Base-by-base conservation (phyloP, 1,284 basidiomycete genomes). In the Cystobasidium sp. region DNA sequence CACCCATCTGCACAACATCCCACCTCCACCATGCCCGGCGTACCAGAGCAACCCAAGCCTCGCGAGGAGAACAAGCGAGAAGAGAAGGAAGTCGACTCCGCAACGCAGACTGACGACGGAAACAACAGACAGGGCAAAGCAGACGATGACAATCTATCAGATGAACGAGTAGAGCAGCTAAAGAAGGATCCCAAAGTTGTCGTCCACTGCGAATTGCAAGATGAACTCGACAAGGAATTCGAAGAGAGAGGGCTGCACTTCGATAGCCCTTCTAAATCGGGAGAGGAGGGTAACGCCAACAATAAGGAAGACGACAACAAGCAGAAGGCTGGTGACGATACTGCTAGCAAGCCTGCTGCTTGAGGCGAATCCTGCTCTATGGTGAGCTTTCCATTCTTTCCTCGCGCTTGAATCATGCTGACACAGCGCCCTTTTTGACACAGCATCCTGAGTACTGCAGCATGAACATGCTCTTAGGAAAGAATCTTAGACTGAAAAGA, bases 141-240 rank as follows among this genome's bases (percentile, higher is more conserved):
- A 51, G 47, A 51, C 14, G 61, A 41, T 10, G 61, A 41, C 18
- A 22, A 37, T 22, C 43, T 49, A 9, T 41, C 56, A 5, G 37
- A 59, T 31, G 43, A 49, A n/a, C 8, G 16, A 41, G 46, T 63
- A 24, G 61, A 63, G 12, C 20, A 63, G 24, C 37, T 63, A n/a
- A 47, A 31, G 12, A 37, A 63, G 8, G 61, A 63, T 49, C 61
- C 61, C 20, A 63, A 63, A 18, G 61, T 44, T 24, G 61, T 63
- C 18, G 64, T 66, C 9, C 64, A 66, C n/a, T 66, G 31, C 16
- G 49, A 66, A 37, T 37, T 66, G 6, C 64, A 66, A 37, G 64
- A 66, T 7, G 41, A 66, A 41, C 51, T 66, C 6, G 44, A 47
- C 37, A 66, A 66, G 51, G 64, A 66, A 18, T 52, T 66, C n/a